These are phyloP conservation scores for Pezicula rhizophila DNA, from an alignment of 2,329 filamentous ascomycete species.

Conservation along the genomic window DNA sequence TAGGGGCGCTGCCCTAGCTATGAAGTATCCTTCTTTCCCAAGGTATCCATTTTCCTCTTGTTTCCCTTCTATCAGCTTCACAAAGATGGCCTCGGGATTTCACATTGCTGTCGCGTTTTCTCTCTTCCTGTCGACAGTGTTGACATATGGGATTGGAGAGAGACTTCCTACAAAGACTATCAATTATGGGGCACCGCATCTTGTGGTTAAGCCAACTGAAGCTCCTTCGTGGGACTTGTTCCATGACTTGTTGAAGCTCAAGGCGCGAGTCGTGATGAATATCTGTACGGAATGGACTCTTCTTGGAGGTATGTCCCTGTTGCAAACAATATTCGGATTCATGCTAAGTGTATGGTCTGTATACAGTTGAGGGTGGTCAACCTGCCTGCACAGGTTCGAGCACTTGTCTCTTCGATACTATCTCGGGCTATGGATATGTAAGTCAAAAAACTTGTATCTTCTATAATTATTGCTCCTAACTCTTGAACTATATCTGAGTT, in stretches of 20 bases:
- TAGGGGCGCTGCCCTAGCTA: no score
- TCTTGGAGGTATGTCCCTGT: not conserved
- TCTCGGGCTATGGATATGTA: not conserved
- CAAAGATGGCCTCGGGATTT: no score
- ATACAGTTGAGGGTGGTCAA: not conserved
- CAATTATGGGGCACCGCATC: not conserved
- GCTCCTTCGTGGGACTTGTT: constrained; percentile 3
- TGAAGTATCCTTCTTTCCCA: no score
- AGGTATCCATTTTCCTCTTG: no score
- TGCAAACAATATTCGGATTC: not conserved
- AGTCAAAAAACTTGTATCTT: not conserved
- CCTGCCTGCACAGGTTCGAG: not conserved
- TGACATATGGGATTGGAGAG: not conserved
- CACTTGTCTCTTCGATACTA: constrained; percentile 1
- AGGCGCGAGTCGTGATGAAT: not conserved
- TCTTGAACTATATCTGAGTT: not conserved
- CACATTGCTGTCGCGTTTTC: not conserved
- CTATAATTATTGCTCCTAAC: not conserved
- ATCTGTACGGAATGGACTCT: constrained; percentile 1
- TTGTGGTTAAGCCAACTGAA: constrained; percentile 1
- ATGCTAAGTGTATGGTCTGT: not conserved
- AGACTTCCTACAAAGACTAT: not conserved
- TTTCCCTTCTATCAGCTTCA: no score
- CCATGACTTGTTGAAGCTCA: not conserved
- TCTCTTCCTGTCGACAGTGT: not conserved